Percentiles rank a stretch among this genome's conserved stretches.
Conservation (phyloP, 2,329 filamentous ascomycete genomes). For the Sporothrix schenckii region DNA sequence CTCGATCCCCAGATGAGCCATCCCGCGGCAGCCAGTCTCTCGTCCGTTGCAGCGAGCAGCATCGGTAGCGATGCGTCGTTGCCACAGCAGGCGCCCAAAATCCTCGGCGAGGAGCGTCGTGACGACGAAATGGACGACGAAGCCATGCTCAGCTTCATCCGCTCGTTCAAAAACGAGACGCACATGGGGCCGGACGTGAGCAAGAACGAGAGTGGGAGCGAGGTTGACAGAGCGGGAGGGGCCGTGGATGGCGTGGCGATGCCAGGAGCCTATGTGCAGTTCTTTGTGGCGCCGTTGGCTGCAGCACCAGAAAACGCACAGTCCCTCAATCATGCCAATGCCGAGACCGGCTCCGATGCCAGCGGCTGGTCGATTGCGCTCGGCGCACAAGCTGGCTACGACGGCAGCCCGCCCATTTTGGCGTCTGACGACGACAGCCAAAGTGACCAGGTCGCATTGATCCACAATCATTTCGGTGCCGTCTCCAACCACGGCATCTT, state of each 20-base stretch:
- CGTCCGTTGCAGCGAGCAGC: constrained; percentile 33
- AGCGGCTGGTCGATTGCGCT: constrained; percentile 31
- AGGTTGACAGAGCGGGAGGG: not conserved
- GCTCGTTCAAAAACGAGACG: constrained; percentile 48
- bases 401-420: constrained; percentile 11
- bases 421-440: not conserved
- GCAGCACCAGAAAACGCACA: not conserved
- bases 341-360: constrained; percentile 10
- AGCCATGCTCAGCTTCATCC: constrained; percentile 58
- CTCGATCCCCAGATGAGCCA: constrained; percentile 70
- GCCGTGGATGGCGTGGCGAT: constrained; percentile 57
- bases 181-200: not conserved
- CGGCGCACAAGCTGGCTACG: constrained; percentile 31
- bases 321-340: not conserved
- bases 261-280: constrained; percentile 68
- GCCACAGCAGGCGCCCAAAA: not conserved
- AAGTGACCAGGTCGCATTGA: constrained; percentile 31
- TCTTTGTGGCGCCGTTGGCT: constrained; percentile 52
- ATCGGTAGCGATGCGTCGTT: constrained; percentile 33
- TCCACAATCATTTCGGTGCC: constrained; percentile 60
- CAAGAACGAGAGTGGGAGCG: too few species aligned
- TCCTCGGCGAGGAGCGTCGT: constrained; percentile 27
- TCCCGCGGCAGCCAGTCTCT: constrained; percentile 42
- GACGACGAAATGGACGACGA: constrained; percentile 55
- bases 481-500: constrained; percentile 64